A percentile compares a stretch with the other conserved stretches of the same genome.
These are phyloP conservation scores for Chalciporus piperatus DNA, from an alignment of 768 basidiomycete species.

Conservation along the genomic window DNA sequence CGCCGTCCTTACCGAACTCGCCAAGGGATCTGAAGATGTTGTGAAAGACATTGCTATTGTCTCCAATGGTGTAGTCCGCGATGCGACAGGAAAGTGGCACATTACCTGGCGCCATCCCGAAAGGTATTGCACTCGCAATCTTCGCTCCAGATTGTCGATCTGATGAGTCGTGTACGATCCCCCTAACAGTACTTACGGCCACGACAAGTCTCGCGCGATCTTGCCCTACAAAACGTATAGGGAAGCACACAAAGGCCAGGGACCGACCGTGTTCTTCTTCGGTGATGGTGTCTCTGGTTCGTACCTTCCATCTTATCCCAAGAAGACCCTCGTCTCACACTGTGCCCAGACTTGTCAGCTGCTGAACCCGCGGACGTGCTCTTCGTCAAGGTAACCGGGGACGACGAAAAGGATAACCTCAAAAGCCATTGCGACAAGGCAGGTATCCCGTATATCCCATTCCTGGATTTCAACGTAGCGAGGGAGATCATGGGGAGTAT, in stretches of 20 bases:
- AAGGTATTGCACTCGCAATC: constrained; percentile 45
- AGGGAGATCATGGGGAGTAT: constrained; percentile 60
- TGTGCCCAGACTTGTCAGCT: constrained; percentile 76
- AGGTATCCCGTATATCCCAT: constrained; percentile 76
- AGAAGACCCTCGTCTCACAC: neutral
- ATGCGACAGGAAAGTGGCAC: constrained; percentile 61
- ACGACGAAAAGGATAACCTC: constrained; percentile 78
- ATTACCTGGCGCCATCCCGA: constrained; percentile 89
- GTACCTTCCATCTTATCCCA: constrained; percentile 16
- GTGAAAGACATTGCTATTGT: constrained; percentile 84
- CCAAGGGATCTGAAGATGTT: constrained; percentile 56
- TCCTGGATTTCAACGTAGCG: constrained; percentile 67
- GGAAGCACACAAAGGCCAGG: constrained; percentile 13
- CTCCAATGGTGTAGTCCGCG: constrained; percentile 82
- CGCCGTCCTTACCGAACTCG: constrained; percentile 73
- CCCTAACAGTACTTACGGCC: constrained; percentile 72
- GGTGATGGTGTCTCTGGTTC: constrained; percentile 95
- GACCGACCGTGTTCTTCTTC: constrained; percentile 90
- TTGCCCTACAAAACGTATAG: constrained; percentile 70
- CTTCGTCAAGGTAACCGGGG: constrained; percentile 84
- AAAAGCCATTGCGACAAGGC: constrained; percentile 77
- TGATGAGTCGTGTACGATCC: neutral
- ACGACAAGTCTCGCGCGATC: constrained; percentile 96
- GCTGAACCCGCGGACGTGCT: constrained; percentile 89
- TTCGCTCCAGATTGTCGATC: neutral